phyloP scores from a whole-genome alignment of 2,329 filamentous ascomycete species.

The Cercospora berteroae region DNA sequence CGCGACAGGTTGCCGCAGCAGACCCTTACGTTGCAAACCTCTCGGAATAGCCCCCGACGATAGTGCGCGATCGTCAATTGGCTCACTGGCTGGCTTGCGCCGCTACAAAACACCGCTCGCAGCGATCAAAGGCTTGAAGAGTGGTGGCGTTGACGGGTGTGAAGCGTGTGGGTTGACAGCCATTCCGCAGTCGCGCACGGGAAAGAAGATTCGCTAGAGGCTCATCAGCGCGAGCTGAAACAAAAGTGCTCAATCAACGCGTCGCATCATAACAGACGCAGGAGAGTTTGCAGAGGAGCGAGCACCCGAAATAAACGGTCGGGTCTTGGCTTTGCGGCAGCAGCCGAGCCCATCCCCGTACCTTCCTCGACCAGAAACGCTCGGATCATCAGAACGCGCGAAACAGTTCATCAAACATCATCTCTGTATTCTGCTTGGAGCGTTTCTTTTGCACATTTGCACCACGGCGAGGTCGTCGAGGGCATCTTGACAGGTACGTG shows the following conservation, averaged over 20 bases:
- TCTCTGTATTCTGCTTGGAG: constrained; percentile 11
- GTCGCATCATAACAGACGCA: not conserved
- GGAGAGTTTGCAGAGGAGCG: not conserved
- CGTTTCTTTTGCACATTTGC: constrained; percentile 5
- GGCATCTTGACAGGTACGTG: constrained; percentile 10
- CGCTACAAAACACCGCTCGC: not conserved
- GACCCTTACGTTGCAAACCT: not conserved
- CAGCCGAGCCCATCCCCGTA: not conserved
- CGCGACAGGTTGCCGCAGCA: not conserved
- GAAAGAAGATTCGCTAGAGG: not conserved
- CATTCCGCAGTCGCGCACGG: not conserved
- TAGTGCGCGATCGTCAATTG: not conserved
- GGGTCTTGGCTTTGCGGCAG: constrained; percentile 1
- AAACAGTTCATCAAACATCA: constrained; percentile 16
- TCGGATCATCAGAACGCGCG: constrained; percentile 14
- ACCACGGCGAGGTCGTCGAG: constrained; percentile 2
- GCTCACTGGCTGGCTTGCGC: not conserved
- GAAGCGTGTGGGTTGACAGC: not conserved
- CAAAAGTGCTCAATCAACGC: not conserved
- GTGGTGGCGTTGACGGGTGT: not conserved
- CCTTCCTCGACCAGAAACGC: constrained; percentile 10
- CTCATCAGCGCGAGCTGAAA: constrained; percentile 10
- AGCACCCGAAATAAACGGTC: constrained; percentile 1
- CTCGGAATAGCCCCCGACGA: not conserved
- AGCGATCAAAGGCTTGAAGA: not conserved